Evolutionary conservation across 1,284 basidiomycete species (phyloP), one percentile per base, ranked within the genome.

Genomic region (Somion occarium): DNA sequence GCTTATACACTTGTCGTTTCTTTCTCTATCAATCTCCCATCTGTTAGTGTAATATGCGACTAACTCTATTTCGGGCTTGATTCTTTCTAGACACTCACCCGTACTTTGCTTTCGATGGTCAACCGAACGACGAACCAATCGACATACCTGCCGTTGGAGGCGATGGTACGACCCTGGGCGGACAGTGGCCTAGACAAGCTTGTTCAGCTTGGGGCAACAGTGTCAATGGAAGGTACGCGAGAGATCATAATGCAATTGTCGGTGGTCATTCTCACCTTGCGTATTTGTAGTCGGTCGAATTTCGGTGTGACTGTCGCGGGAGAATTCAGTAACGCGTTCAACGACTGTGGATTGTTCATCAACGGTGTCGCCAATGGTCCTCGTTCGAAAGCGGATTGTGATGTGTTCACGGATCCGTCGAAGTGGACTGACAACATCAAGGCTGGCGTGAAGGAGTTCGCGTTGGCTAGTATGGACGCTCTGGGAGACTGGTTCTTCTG

Each of bases 401-500:
- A 60, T 23, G 59, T 68, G 41, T 89, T 82, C 80, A 70, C 76
- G 56, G 78, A 91, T 66, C 78, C 74, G 38, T 67, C 72, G 5
- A 68, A 64, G 25, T 92, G 85, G 84, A 73, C 75, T 56, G 66
- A 70, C 41, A 69, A 73, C 4, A 76, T 73, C 41, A 88, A 83
- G 64, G 71, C 74, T 20, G 83, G 81, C 12, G 60, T 91, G 24
- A 67, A 69, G 58, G 64, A 73, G 42, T 84, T 88, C 60, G 77
- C 81, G 12, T 63, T 77, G 53, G 78, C 79, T 30, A 74, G 71
- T 56, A 82, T 83, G 81, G 81, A 83, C 63, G 73, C 77, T 18
- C 65, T 79, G 3, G 69, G 73, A 50, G 75, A 85, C 64, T 84
- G 70, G 68, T 85, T 80, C 72, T 85, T 82, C 73, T 85, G 80